Evolutionary conservation across 108 stramenopile species (phyloP).

Genomic region (Hondaea fermentalgiana): DNA sequence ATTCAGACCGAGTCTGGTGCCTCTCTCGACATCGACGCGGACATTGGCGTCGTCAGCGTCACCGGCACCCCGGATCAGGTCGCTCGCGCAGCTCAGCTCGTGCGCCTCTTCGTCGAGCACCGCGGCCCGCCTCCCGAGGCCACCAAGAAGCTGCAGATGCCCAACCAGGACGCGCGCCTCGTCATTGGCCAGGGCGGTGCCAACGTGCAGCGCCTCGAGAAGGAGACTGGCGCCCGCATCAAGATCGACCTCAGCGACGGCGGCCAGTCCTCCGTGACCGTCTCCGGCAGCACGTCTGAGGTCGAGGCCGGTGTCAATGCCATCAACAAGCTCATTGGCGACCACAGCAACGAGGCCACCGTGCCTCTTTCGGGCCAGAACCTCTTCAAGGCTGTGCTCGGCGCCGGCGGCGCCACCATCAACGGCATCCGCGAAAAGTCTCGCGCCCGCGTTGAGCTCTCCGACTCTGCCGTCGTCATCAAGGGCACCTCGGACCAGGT

Average conservation of each 20-base stretch:
- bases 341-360: background rate
- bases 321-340: slow-evolving; percentile 15
- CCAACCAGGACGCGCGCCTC: slow-evolving; percentile 1
- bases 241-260: background rate
- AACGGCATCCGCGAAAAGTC: background rate
- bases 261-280: background rate
- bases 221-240: slow-evolving; percentile 9
- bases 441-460: background rate
- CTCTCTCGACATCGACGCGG: background rate
- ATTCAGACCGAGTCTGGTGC: background rate
- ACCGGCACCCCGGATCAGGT: background rate
- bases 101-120: background rate
- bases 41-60: background rate
- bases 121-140: slow-evolving; percentile 13
- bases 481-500: slow-evolving; percentile 7
- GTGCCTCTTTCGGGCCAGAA: background rate
- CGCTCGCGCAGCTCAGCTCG: background rate
- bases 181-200: background rate
- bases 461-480: background rate
- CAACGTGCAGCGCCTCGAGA: background rate
- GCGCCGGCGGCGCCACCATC: background rate
- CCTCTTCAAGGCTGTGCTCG: background rate
- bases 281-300: background rate
- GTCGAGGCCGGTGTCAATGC: background rate
- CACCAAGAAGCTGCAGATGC: background rate